Percentiles rank a stretch among this genome's conserved stretches.
These are phyloP conservation scores for Pisolithus tinctorius DNA, from an alignment of 768 basidiomycete species.

Conservation along the genomic window DNA sequence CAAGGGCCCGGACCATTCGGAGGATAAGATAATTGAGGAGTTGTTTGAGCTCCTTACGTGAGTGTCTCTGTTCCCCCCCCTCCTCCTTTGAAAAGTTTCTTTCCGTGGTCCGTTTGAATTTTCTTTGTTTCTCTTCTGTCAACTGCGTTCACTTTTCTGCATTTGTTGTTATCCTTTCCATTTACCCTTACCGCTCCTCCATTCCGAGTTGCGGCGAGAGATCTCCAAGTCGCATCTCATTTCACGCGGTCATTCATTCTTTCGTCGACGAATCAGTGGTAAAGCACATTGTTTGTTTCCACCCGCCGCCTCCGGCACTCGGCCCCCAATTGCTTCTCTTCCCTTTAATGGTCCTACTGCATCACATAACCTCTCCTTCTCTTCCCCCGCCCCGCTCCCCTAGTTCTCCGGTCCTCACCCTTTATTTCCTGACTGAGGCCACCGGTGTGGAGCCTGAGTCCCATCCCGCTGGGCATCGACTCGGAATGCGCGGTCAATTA, in stretches of 20 bases:
- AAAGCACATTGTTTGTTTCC: conserved; percentile 1
- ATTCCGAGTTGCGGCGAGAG: no score
- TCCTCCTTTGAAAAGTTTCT: conserved; percentile 1
- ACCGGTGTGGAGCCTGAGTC: no score
- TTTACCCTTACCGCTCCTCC: not conserved
- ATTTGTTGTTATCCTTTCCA: not conserved
- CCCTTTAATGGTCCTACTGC: not conserved
- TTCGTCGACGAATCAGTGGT: no score
- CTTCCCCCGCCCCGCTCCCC: not conserved
- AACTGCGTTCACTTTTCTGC: not conserved
- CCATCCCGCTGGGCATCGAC: no score
- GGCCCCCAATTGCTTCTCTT: not conserved
- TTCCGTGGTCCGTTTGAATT: not conserved
- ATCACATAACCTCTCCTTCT: not conserved
- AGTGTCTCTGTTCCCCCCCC: conserved; percentile 29
- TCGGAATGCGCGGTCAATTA: no score
- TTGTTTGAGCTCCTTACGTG: conserved; percentile 69
- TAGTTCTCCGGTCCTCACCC: not conserved
- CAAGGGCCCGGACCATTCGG: conserved; percentile 28
- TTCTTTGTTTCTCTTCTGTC: not conserved
- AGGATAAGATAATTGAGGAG: conserved; percentile 46
- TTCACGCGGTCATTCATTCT: no score
- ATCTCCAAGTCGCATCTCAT: no score
- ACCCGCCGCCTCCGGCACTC: not conserved
- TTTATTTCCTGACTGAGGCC: no score